A percentile compares a stretch with the other conserved stretches of the same genome.
Evolutionary conservation across 1,284 basidiomycete species (phyloP).

Genomic region (Prillingera fragicola): DNA sequence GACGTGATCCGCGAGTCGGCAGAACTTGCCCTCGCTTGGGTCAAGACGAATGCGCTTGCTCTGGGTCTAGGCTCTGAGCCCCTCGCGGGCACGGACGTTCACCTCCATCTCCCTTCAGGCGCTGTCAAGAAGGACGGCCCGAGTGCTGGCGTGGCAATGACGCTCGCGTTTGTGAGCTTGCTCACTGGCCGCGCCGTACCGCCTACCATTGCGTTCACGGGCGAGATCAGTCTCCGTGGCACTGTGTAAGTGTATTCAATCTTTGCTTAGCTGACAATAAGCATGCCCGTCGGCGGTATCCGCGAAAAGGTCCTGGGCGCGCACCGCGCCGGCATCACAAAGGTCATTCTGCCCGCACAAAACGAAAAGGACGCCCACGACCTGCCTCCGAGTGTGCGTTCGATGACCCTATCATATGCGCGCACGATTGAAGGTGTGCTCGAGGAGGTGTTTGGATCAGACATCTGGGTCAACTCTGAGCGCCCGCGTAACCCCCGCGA

Average conservation of each 20-base stretch:
- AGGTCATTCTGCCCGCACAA: conserved; percentile 68
- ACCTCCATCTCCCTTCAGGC: conserved; percentile 90
- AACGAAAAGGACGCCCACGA: conserved; percentile 86
- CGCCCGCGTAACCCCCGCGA: too few relatives aligned
- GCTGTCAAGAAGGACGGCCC: conserved; percentile 96
- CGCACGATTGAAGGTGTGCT: conserved; percentile 31
- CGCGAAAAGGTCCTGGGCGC: conserved; percentile 93
- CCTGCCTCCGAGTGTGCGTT: conserved; percentile 81
- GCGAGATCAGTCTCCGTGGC: conserved; percentile 85
- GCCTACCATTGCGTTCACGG: conserved; percentile 86
- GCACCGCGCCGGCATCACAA: conserved; percentile 81
- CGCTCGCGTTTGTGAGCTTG: conserved; percentile 80
- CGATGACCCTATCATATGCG: conserved; percentile 69
- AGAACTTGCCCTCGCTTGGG: conserved; percentile 87
- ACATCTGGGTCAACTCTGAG: conserved; percentile 8
- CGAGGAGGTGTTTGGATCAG: conserved; percentile 37
- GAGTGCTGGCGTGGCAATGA: conserved; percentile 84
- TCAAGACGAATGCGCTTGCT: conserved; percentile 75
- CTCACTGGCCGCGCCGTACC: conserved; percentile 72
- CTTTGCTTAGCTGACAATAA: conserved; percentile 6
- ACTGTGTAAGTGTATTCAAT: conserved; percentile 54
- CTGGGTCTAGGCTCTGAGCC: conserved; percentile 54
- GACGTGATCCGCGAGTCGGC: conserved; percentile 96
- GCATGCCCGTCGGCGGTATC: conserved; percentile 77
- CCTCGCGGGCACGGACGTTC: conserved; percentile 58